phyloP scores from a whole-genome alignment of 495 filamentous ascomycete species.

The Lindgomyces ingoldianus region DNA sequence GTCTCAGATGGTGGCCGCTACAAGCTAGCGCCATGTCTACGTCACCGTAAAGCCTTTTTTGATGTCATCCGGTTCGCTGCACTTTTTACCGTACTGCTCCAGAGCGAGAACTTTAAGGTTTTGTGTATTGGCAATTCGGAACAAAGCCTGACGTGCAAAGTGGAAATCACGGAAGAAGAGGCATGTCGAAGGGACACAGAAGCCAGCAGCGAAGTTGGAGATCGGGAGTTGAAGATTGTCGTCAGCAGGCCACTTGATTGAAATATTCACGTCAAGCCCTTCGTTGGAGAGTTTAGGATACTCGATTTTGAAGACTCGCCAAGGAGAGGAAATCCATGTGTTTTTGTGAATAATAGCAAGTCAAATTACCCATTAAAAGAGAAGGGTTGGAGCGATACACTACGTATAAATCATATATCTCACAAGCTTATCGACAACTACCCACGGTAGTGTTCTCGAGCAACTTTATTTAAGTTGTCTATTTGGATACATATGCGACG shows the following conservation, averaged over 20 bases:
- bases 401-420: background rate
- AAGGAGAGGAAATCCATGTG: conserved; percentile 14
- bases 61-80: background rate
- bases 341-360: conserved; percentile 1
- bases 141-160: background rate
- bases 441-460: background rate
- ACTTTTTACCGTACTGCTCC: background rate
- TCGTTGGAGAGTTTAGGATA: background rate
- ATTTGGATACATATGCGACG: background rate
- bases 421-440: background rate
- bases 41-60: too few species aligned
- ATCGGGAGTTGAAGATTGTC: background rate
- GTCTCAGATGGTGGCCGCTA: too few species aligned
- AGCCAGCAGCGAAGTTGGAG: background rate
- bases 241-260: background rate
- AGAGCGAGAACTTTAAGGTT: conserved; percentile 20
- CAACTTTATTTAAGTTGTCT: background rate
- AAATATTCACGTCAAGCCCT: conserved; percentile 5
- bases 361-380: background rate
- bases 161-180: conserved; percentile 10
- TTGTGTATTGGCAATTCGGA: background rate
- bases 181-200: conserved; percentile 11
- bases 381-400: too few species aligned
- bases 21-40: too few species aligned
- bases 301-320: conserved; percentile 13